Base-by-base conservation (phyloP, 495 filamentous ascomycete species). In the Aspergillus bertholletiae region DNA sequence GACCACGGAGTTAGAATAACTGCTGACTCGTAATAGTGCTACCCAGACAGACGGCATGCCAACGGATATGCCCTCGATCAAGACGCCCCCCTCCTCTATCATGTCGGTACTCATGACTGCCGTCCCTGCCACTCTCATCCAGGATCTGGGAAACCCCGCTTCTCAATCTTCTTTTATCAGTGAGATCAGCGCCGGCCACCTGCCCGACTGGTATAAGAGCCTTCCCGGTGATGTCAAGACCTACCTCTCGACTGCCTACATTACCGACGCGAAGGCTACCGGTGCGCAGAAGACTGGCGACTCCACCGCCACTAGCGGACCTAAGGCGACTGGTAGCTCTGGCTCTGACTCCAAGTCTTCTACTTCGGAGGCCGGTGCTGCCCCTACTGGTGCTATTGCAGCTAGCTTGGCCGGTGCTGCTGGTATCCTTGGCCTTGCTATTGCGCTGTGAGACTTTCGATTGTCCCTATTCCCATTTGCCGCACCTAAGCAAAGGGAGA, bases 341-440 rank as follows among this genome's bases (percentile, higher is more conserved):
- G 46, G 15, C 3, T 46, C 28, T 13, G 7, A 20, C 7, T 5
- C 53, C 20, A 54, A 24, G 8, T 22, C 37, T 24, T 55, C 60
- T 4, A 51, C 56, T 30, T 66, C 61, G 2, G 55, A 56, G 41
- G 63, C 50, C 9, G 58, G 44, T 50, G 60, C 60, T 47, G 51
- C 59, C 22, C 40, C 61, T 34, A 64, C 64, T 9, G 61, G 56
- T 24, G 49, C 46, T 27, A 18, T 69, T 11, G 62, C 54, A 9
- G 54, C 54, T 40, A 39, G 64, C 20, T 7, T 69, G 41, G 64
- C 61, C 0, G 62, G 65, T 56, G 59, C 54, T 28, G 62, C 53
- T 22, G 65, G 62, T 44, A 30, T 63, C 5, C 45, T 68, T 12
- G 65, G 65, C 11, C 47, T 65, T 39, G 62, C 57, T 7, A 39